Evolutionary conservation across 2,329 filamentous ascomycete species (phyloP).

Genomic region (Blumeria hordei): DNA sequence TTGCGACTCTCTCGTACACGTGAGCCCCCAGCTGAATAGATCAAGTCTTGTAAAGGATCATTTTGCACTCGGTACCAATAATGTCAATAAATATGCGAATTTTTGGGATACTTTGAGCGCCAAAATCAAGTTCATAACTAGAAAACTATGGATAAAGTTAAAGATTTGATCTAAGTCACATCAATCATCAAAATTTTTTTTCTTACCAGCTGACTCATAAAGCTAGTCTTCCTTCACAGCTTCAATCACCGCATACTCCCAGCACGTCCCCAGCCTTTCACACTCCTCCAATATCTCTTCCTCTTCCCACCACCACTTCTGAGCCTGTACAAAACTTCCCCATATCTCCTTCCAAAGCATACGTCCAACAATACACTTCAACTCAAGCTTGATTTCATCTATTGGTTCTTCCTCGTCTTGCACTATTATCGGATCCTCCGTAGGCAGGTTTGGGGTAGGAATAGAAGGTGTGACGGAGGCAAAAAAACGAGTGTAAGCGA

Average conservation of each 20-base stretch:
- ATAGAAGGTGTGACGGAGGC: slow-evolving; percentile 5
- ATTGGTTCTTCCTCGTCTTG: slow-evolving; percentile 2
- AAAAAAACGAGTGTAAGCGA: slow-evolving; percentile 8
- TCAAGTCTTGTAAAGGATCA: no score
- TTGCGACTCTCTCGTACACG: no score
- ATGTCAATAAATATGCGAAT: no score
- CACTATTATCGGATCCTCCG: neutral
- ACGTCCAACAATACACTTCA: slow-evolving; percentile 27
- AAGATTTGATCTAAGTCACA: no score
- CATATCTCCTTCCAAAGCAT: slow-evolving; percentile 37
- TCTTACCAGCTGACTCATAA: no score
- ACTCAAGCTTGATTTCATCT: slow-evolving; percentile 17
- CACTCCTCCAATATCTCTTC: slow-evolving; percentile 29
- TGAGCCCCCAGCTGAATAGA: no score
- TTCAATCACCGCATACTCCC: slow-evolving; percentile 33
- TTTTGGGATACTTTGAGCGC: no score
- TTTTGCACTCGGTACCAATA: no score
- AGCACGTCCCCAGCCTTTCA: slow-evolving; percentile 25
- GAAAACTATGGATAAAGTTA: no score
- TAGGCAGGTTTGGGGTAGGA: neutral
- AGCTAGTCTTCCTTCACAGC: slow-evolving; percentile 20
- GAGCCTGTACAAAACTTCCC: slow-evolving; percentile 18
- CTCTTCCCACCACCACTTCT: slow-evolving; percentile 39
- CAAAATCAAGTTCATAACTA: no score
- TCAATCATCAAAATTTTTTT: no score